A percentile compares a stretch with the other conserved stretches of the same genome.
Conservation (phyloP, 106 monocot genomes). For the Acanthochlamys bracteata region DNA sequence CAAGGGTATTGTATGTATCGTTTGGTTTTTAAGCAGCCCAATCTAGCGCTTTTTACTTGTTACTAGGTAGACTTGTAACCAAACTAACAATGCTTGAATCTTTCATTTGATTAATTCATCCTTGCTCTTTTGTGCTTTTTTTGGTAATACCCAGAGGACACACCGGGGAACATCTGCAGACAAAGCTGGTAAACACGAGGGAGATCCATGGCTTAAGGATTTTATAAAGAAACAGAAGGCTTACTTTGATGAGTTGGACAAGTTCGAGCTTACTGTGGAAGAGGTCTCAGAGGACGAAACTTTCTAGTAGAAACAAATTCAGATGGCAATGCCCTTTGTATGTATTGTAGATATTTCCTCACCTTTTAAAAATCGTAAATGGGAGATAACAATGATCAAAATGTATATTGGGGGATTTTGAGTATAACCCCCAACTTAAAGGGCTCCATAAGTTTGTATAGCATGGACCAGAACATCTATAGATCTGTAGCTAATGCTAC, state of each 20-base stretch:
- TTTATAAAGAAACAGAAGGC: constrained; percentile 11
- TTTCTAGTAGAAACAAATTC: neutral
- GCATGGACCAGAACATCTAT: neutral
- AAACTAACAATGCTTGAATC: too few relatives aligned
- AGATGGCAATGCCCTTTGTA: neutral
- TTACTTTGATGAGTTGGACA: constrained; percentile 9
- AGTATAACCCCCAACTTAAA: neutral
- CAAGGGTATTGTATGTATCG: too few relatives aligned
- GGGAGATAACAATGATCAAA: neutral
- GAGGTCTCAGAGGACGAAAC: constrained; percentile 10
- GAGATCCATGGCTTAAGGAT: neutral
- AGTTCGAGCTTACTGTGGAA: constrained; percentile 6
- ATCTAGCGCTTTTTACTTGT: too few relatives aligned
- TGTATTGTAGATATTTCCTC: neutral
- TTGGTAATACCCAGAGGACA: neutral
- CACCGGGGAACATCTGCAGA: neutral
- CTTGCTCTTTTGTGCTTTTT: neutral
- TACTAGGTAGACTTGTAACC: too few relatives aligned
- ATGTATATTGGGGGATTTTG: neutral
- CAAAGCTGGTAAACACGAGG: neutral
- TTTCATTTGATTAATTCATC: too few relatives aligned
- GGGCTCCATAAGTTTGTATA: neutral
- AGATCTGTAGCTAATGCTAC: neutral
- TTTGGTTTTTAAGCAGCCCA: too few relatives aligned
- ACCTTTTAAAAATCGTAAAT: neutral